These are phyloP conservation scores for Asterophora parasitica DNA, from an alignment of 768 basidiomycete species.

Conservation along the genomic window DNA sequence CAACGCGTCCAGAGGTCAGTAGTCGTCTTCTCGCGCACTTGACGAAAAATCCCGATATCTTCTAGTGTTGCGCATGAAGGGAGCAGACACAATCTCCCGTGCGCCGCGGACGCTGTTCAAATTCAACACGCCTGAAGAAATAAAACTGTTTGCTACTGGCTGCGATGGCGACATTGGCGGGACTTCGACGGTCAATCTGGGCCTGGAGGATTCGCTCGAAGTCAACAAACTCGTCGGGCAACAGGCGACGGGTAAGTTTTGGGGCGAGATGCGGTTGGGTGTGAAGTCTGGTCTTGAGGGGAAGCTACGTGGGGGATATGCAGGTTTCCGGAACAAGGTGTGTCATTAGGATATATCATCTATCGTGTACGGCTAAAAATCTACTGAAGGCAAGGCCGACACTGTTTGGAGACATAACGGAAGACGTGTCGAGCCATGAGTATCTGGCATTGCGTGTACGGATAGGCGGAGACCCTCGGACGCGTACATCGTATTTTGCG, in stretches of 20 bases:
- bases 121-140: constrained; percentile 55
- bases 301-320: constrained; percentile 79
- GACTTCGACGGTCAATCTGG: constrained; percentile 71
- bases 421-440: constrained; percentile 78
- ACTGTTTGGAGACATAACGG: constrained; percentile 79
- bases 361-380: background rate
- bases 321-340: constrained; percentile 86
- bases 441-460: constrained; percentile 81
- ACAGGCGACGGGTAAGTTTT: constrained; percentile 62
- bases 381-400: constrained; percentile 64
- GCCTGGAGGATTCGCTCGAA: constrained; percentile 52
- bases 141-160: constrained; percentile 67
- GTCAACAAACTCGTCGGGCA: constrained; percentile 42
- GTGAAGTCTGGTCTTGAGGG: constrained; percentile 66
- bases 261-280: constrained; percentile 70
- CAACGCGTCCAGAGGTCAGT: constrained; percentile 29
- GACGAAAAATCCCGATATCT: background rate
- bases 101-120: constrained; percentile 61
- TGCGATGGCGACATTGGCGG: constrained; percentile 91
- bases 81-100: constrained; percentile 59
- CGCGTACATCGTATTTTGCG: constrained; percentile 83
- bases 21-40: too few relatives aligned
- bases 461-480: constrained; percentile 69
- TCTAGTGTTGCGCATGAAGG: constrained; percentile 71
- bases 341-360: constrained; percentile 5